These are phyloP conservation scores for Podosphaera xanthii DNA, from an alignment of 2,329 filamentous ascomycete genomes.

Conservation along the genomic window DNA sequence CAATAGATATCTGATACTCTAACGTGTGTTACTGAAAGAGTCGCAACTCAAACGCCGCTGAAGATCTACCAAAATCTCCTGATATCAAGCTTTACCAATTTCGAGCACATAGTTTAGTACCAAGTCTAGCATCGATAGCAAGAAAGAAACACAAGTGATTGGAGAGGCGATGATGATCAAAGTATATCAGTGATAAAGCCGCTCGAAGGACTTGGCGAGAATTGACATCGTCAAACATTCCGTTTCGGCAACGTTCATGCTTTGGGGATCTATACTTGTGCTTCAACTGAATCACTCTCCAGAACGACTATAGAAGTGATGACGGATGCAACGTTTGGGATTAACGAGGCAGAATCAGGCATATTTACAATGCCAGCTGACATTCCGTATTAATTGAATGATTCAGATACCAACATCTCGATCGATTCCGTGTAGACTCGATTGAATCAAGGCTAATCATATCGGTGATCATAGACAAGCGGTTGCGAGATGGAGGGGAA, in stretches of 20 bases:
- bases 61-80: neutral
- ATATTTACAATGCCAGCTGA: no score
- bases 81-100: neutral
- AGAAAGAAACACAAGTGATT: neutral
- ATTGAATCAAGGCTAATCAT: no score
- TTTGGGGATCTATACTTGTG: neutral
- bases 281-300: neutral
- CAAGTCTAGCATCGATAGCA: neutral
- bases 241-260: neutral
- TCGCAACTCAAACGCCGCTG: neutral
- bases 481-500: no score
- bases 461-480: no score
- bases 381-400: no score
- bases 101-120: neutral
- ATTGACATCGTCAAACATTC: neutral
- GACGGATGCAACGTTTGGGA: neutral
- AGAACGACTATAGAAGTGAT: neutral
- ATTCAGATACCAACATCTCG: no score
- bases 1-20: neutral
- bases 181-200: neutral
- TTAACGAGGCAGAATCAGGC: neutral
- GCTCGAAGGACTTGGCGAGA: neutral
- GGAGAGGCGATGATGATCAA: neutral
- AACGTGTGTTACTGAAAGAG: neutral
- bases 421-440: no score